phyloP scores from a whole-genome alignment of 306 rosid genomes.

The Inga oerstediana region DNA sequence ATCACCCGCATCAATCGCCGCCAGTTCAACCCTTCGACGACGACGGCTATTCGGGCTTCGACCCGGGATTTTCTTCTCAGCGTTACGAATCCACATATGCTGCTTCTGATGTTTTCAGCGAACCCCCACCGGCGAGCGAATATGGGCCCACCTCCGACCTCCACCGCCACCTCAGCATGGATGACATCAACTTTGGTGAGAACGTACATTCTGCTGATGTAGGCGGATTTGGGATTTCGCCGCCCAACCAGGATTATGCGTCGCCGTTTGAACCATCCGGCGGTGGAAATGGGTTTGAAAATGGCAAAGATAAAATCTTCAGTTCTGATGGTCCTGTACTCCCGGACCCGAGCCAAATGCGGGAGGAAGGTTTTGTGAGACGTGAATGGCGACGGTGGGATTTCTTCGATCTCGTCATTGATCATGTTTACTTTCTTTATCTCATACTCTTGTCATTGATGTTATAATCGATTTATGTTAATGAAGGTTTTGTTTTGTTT shows the following conservation, averaged over 20 bases:
- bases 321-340: conserved; percentile 54
- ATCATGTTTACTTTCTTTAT: background rate
- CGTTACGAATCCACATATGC: conserved; percentile 44
- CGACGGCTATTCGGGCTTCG: conserved; percentile 44
- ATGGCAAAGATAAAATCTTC: conserved; percentile 31
- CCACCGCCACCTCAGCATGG: conserved; percentile 3
- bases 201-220: conserved; percentile 39
- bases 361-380: conserved; percentile 60
- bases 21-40: conserved; percentile 49
- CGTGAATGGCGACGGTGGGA: conserved; percentile 77
- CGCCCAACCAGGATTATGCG: conserved; percentile 47
- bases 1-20: conserved; percentile 41
- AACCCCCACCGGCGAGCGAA: conserved; percentile 32
- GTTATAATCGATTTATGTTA: background rate
- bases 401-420: background rate
- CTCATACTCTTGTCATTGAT: background rate
- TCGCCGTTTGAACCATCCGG: conserved; percentile 57
- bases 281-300: background rate
- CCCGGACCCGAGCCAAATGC: conserved; percentile 60
- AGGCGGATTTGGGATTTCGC: conserved; percentile 52
- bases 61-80: background rate
- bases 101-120: conserved; percentile 34
- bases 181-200: background rate
- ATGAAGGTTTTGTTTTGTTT: background rate
- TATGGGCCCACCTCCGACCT: conserved; percentile 31